Evolutionary conservation across 106 monocot genomes (phyloP), one percentile per base, ranked within the genome.

Genomic region (Hemerocallis citrina): DNA sequence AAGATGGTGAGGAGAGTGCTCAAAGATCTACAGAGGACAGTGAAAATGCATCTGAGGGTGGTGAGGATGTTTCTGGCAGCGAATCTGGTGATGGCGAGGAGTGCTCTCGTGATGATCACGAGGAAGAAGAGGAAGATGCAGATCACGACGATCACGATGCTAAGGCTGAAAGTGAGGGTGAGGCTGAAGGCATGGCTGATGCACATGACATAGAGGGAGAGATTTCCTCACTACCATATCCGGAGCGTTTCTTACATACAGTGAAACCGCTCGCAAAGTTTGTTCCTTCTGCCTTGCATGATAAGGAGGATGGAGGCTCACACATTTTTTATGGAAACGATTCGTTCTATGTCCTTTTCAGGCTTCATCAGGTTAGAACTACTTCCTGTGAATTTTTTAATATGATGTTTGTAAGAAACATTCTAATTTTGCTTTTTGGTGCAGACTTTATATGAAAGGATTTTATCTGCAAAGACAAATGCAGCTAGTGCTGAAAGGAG

Each of bases 311-410:
- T 35, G 85, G 79, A 63, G 59, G 39, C 10, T 85, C 79, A 24
- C 65, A 62, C 20, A 77, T 91, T 12, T 98, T 98, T 49, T 98
- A 92, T 66, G 96, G 96, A 30, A 98, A 98, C 73, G 91, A 92
- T 70, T 88, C 91, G 11, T 98, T 98, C 46, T 98, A 84, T 68
- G 79, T 92, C 5, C 80, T 98, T 21, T 88, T 92, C 69, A 79
- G 96, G 72, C 87, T 98, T 31, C 92, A 98, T 68, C 91, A 88
- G 84, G 96, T 87, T 8, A 72, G 52, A 44, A 6, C 12, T 15
- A 34, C 14, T 45, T 3, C 10, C 16, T 25, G n/a, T 36, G 23
- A 36, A 29, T 33, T 33, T 1, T 30, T 54, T 54, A 31, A 0
- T 4, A 7, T 25, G 50, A 3, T 27, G 11, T 50, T 23, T 23